A percentile compares a stretch with the other conserved stretches of the same genome.
phyloP scores from a whole-genome alignment of 1,284 basidiomycete species.

The Cronartium quercuum region DNA sequence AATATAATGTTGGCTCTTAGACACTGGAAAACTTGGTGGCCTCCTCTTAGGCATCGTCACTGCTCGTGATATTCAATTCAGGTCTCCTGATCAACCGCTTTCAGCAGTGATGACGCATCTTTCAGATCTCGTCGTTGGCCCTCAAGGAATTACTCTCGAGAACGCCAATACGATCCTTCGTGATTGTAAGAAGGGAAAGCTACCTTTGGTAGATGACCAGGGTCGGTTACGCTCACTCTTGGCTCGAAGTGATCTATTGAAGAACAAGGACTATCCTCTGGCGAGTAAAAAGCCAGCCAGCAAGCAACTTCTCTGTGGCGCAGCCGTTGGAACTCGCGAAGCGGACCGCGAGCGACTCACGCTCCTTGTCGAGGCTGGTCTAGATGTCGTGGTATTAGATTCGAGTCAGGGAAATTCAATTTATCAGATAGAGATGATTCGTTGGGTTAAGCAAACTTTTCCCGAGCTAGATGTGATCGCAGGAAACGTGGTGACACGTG shows the following conservation, averaged over 20 bases:
- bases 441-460: conserved; percentile 83
- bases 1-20: conserved; percentile 52
- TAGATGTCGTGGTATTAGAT: conserved; percentile 92
- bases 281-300: conserved; percentile 84
- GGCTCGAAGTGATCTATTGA: conserved; percentile 91
- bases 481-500: conserved; percentile 95
- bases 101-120: conserved; percentile 82
- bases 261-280: conserved; percentile 95
- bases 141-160: conserved; percentile 75
- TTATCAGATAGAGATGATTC: conserved; percentile 90
- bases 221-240: conserved; percentile 78
- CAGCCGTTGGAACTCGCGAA: conserved; percentile 90
- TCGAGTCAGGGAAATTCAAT: conserved; percentile 94
- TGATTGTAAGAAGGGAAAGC: conserved; percentile 95
- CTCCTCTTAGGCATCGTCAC: conserved; percentile 96
- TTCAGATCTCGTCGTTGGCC: conserved; percentile 66
- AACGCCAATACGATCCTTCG: conserved; percentile 93
- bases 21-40: conserved; percentile 76
- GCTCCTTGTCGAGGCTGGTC: conserved; percentile 83
- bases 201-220: conserved; percentile 73
- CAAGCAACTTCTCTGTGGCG: conserved; percentile 95
- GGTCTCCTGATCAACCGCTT: conserved; percentile 62
- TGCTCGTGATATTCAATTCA: conserved; percentile 92
- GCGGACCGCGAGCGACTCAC: conserved; percentile 77
- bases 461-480: conserved; percentile 86